Percentiles rank a stretch among this genome's conserved stretches.
phyloP scores from a whole-genome alignment of 805 yeast species.

The Kodamaea leandrae region DNA sequence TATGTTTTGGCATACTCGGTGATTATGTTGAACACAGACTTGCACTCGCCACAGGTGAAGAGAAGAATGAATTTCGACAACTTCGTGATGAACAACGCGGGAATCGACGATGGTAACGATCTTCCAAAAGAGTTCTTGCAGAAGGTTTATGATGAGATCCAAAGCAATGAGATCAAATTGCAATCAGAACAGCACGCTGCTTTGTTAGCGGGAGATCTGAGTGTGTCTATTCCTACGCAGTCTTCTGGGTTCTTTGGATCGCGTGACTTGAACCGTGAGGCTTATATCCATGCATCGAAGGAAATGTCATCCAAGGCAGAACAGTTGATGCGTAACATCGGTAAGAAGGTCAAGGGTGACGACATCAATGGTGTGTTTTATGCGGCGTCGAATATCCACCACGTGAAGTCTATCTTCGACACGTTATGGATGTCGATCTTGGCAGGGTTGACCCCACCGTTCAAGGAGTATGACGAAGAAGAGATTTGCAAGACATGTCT shows the following conservation, averaged over 20 bases:
- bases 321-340: slow-evolving; percentile 66
- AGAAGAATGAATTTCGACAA: slow-evolving; percentile 85
- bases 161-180: slow-evolving; percentile 79
- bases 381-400: slow-evolving; percentile 83
- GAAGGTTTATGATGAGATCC: slow-evolving; percentile 75
- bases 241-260: slow-evolving; percentile 63
- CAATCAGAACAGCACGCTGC: slow-evolving; percentile 95
- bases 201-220: slow-evolving; percentile 62
- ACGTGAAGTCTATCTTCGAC: slow-evolving; percentile 90
- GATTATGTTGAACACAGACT: slow-evolving; percentile 90
- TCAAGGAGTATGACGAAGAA: slow-evolving; percentile 79
- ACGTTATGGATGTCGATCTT: slow-evolving; percentile 95
- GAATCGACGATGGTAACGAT: slow-evolving; percentile 88
- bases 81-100: slow-evolving; percentile 81
- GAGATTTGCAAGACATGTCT: slow-evolving; percentile 67
- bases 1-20: slow-evolving; percentile 90
- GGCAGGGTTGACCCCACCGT: slow-evolving; percentile 92
- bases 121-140: slow-evolving; percentile 71
- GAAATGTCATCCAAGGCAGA: slow-evolving; percentile 91
- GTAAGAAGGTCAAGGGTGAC: slow-evolving; percentile 43
- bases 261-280: slow-evolving; percentile 69
- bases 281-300: slow-evolving; percentile 87
- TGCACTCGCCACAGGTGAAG: slow-evolving; percentile 84
- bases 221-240: slow-evolving; percentile 20
- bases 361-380: slow-evolving; percentile 53